These are phyloP conservation scores for Podila horticola DNA, from an alignment of 192 early-diverging fungal genomes.

Conservation along the genomic window DNA sequence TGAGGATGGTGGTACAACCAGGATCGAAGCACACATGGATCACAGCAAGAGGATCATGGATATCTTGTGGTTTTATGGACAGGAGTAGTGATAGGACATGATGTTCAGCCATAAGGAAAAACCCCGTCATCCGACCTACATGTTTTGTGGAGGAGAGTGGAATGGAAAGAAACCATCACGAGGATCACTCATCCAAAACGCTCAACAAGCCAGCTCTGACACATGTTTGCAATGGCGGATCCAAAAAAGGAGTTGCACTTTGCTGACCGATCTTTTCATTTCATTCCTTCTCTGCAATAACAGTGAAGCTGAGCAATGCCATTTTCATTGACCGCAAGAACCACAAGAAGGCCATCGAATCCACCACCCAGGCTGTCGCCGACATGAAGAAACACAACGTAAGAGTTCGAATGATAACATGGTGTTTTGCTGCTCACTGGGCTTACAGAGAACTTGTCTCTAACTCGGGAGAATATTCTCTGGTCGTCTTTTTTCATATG, in stretches of 20 bases:
- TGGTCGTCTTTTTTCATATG: not conserved
- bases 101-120: too few relatives aligned
- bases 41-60: too few relatives aligned
- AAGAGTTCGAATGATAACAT: constrained; percentile 2
- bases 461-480: not conserved
- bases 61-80: too few relatives aligned
- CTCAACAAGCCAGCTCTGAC: too few relatives aligned
- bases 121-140: too few relatives aligned
- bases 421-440: not conserved
- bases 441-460: too few relatives aligned
- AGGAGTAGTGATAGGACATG: too few relatives aligned
- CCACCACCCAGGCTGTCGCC: constrained; percentile 78
- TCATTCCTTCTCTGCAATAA: not conserved
- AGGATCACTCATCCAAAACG: constrained; percentile 22
- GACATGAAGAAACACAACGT: constrained; percentile 80
- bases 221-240: too few relatives aligned
- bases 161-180: too few relatives aligned
- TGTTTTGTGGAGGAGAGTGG: too few relatives aligned
- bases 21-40: too few relatives aligned
- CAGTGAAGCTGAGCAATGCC: constrained; percentile 81
- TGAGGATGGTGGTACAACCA: too few relatives aligned
- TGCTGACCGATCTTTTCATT: not conserved
- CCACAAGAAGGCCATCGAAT: constrained; percentile 77
- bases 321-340: constrained; percentile 92
- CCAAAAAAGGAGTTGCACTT: not conserved